These are phyloP conservation scores for Sequoia sempervirens DNA, from an alignment of 75 land plant species.

Conservation along the genomic window DNA sequence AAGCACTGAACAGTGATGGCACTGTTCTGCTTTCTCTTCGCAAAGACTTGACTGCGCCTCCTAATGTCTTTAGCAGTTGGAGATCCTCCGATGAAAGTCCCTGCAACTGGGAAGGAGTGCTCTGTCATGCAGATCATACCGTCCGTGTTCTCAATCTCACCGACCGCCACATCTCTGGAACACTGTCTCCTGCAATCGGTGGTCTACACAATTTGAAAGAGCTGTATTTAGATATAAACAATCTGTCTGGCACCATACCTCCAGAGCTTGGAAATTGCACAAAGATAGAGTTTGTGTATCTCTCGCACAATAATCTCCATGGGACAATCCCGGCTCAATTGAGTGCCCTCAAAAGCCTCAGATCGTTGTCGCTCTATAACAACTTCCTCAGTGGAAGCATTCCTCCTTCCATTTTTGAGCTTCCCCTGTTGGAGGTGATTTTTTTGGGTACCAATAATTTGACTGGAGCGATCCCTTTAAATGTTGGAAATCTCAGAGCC, in stretches of 20 bases:
- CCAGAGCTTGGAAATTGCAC: constrained; percentile 11
- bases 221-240: constrained; percentile 23
- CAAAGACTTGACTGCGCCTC: no score
- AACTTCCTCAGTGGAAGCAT: constrained; percentile 29
- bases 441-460: constrained; percentile 17
- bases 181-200: constrained; percentile 23
- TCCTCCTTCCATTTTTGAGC: constrained; percentile 21
- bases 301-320: constrained; percentile 30
- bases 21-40: no score
- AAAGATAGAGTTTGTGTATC: constrained; percentile 14
- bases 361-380: constrained; percentile 11
- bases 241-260: constrained; percentile 24
- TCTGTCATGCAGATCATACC: constrained; percentile 6
- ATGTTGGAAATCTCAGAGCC: constrained; percentile 11
- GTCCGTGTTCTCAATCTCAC: constrained; percentile 16
- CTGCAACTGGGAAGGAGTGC: constrained; percentile 11
- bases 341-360: constrained; percentile 16
- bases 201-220: constrained; percentile 12
- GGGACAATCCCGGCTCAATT: constrained; percentile 31
- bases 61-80: no score
- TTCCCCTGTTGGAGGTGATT: constrained; percentile 13
- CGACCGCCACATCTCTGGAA: constrained; percentile 8
- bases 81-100: constrained; percentile 6
- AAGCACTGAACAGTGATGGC: no score
- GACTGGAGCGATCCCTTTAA: constrained; percentile 22